Conservation (phyloP, 2,329 filamentous ascomycete species). For the Cryoendolithus antarcticus region DNA sequence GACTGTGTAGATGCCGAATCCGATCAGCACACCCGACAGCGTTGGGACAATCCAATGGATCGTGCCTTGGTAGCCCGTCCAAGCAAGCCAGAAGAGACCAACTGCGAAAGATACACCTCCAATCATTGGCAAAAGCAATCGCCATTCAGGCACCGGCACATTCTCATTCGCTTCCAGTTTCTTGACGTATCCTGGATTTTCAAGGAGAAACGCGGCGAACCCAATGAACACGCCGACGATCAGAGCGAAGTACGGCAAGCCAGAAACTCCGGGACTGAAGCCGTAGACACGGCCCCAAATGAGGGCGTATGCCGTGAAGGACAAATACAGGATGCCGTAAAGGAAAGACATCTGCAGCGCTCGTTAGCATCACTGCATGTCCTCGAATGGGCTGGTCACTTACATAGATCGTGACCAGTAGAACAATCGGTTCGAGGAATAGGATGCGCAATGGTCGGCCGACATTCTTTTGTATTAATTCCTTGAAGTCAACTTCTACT, state of each 20-base stretch:
- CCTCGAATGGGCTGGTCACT: constrained; percentile 26
- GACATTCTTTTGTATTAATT: constrained; percentile 26
- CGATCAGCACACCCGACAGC: constrained; percentile 30
- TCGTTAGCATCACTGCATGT: constrained; percentile 7
- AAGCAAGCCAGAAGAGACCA: constrained; percentile 33
- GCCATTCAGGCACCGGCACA: constrained; percentile 33
- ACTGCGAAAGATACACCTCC: constrained; percentile 33
- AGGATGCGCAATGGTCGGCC: constrained; percentile 34
- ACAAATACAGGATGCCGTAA: constrained; percentile 60
- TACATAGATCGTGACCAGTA: constrained; percentile 33
- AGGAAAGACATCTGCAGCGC: constrained; percentile 16
- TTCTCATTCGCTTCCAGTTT: constrained; percentile 23
- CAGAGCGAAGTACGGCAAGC: constrained; percentile 76
- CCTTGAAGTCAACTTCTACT: constrained; percentile 25
- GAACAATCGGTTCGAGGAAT: constrained; percentile 38
- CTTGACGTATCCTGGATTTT: constrained; percentile 16
- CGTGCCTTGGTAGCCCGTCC: constrained; percentile 26
- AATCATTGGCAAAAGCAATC: constrained; percentile 35
- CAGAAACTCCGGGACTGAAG: constrained; percentile 56
- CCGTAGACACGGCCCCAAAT: constrained; percentile 63
- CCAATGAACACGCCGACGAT: constrained; percentile 21
- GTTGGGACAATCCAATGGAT: constrained; percentile 35
- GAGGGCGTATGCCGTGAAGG: constrained; percentile 72
- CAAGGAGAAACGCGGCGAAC: constrained; percentile 19
- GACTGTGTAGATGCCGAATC: constrained; percentile 31